Conservation (phyloP, 352 stramenopile genomes). For the Globisporangium nodosum region DNA sequence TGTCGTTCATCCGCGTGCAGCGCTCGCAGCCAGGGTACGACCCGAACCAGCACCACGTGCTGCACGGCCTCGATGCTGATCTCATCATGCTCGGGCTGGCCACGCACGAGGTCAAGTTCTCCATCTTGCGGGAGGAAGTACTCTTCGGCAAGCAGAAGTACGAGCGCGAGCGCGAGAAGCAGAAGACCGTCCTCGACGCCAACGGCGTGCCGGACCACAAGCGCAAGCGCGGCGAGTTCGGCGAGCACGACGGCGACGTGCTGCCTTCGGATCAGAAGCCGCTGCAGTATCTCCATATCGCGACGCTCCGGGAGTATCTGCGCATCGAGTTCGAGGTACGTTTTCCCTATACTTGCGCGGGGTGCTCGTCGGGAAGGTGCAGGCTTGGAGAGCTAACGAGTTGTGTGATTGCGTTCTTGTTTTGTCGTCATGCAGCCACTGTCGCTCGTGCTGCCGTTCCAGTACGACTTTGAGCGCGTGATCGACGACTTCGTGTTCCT, state of each 20-base stretch:
- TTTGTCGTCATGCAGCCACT: constrained; percentile 28
- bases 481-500: constrained; percentile 85
- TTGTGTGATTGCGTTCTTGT: not conserved
- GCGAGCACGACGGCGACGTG: constrained; percentile 68
- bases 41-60: constrained; percentile 96
- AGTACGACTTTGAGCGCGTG: constrained; percentile 96
- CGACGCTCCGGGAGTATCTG: constrained; percentile 92
- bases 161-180: constrained; percentile 60
- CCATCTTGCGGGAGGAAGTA: constrained; percentile 96
- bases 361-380: no score
- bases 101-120: constrained; percentile 99
- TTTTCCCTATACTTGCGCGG: no score
- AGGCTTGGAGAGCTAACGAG: not conserved
- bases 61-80: constrained; percentile 98
- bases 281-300: constrained; percentile 92
- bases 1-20: constrained; percentile 96
- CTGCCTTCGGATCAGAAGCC: constrained; percentile 88
- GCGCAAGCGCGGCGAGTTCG: constrained; percentile 80
- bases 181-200: constrained; percentile 60
- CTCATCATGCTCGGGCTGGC: constrained; percentile 99
- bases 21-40: constrained; percentile 94
- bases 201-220: constrained; percentile 70
- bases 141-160: constrained; percentile 84
- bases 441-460: constrained; percentile 82
- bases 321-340: constrained; percentile 89